These are phyloP conservation scores for Lichtheimia ornata DNA, from an alignment of 371 early-diverging fungal genomes.

Conservation along the genomic window DNA sequence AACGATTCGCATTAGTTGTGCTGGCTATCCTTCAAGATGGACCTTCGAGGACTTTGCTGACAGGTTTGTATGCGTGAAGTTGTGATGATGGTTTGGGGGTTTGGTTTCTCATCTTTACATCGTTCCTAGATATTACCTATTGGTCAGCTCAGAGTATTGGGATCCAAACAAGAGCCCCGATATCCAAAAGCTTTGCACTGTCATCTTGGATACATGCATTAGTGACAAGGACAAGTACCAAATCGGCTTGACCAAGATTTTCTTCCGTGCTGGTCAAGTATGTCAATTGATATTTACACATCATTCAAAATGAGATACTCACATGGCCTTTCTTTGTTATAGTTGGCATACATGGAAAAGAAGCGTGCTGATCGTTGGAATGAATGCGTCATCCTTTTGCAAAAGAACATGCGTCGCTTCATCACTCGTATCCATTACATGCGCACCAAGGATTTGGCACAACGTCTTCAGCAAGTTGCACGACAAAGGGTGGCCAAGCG, in stretches of 20 bases:
- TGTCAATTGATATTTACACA: background rate
- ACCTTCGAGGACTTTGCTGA: conserved; percentile 92
- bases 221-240: conserved; percentile 87
- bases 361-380: conserved; percentile 81
- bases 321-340: conserved; percentile 1
- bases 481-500: conserved; percentile 68
- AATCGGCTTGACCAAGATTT: conserved; percentile 96
- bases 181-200: conserved; percentile 55
- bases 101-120: background rate
- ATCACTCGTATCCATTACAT: conserved; percentile 73
- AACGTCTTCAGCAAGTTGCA: conserved; percentile 61
- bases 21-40: conserved; percentile 97
- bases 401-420: conserved; percentile 86
- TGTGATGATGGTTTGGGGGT: background rate
- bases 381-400: conserved; percentile 80
- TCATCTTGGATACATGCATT: conserved; percentile 74
- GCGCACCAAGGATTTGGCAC: conserved; percentile 56
- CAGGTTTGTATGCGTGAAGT: conserved; percentile 38
- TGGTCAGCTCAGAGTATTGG: conserved; percentile 79
- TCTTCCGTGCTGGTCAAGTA: conserved; percentile 96
- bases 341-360: conserved; percentile 90
- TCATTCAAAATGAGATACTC: conserved; percentile 5
- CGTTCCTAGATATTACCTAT: conserved; percentile 69
- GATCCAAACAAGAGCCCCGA: conserved; percentile 52
- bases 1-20: conserved; percentile 98